Conservation (phyloP, 352 stramenopile genomes). For the Phytopythium chamaehyphon region DNA sequence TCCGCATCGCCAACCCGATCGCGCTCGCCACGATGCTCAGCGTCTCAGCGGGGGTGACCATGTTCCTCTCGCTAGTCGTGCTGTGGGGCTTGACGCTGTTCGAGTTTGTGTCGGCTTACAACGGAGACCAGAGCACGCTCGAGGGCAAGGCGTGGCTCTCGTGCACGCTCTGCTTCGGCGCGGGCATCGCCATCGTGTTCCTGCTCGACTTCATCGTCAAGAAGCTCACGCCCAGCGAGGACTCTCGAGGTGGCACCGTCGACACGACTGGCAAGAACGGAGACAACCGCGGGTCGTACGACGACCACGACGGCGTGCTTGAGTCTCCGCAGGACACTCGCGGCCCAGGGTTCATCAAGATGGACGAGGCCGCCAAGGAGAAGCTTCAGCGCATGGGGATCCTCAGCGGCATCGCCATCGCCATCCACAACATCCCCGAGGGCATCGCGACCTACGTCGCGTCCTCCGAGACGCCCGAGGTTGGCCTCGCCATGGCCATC, state of each 20-base stretch:
- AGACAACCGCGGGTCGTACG: slow-evolving; percentile 9
- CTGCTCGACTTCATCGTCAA: slow-evolving; percentile 40
- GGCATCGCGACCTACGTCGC: slow-evolving; percentile 95
- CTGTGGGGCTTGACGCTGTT: slow-evolving; percentile 45
- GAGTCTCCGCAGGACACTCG: slow-evolving; percentile 19
- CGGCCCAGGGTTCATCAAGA: slow-evolving; percentile 14
- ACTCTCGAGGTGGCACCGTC: slow-evolving; percentile 12
- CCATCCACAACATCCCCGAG: slow-evolving; percentile 96
- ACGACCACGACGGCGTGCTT: slow-evolving; percentile 16
- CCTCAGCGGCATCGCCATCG: slow-evolving; percentile 92
- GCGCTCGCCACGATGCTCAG: slow-evolving; percentile 53
- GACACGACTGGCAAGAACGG: slow-evolving; percentile 8
- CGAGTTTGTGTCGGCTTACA: slow-evolving; percentile 23
- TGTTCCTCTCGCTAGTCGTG: slow-evolving; percentile 69
- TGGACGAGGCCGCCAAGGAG: slow-evolving; percentile 36
- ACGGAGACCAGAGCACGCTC: slow-evolving; percentile 19
- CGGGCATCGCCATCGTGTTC: slow-evolving; percentile 60
- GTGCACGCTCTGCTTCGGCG: slow-evolving; percentile 81
- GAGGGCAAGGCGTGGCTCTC: slow-evolving; percentile 58
- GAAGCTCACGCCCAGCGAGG: slow-evolving; percentile 24
- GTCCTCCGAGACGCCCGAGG: slow-evolving; percentile 77
- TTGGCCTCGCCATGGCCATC: slow-evolving; percentile 89
- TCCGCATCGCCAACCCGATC: slow-evolving; percentile 47
- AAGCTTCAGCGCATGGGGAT: slow-evolving; percentile 85
- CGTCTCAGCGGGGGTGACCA: slow-evolving; percentile 59